phyloP scores from a whole-genome alignment of 2,329 filamentous ascomycete genomes.

The Neofusicoccum kwambonambiense region DNA sequence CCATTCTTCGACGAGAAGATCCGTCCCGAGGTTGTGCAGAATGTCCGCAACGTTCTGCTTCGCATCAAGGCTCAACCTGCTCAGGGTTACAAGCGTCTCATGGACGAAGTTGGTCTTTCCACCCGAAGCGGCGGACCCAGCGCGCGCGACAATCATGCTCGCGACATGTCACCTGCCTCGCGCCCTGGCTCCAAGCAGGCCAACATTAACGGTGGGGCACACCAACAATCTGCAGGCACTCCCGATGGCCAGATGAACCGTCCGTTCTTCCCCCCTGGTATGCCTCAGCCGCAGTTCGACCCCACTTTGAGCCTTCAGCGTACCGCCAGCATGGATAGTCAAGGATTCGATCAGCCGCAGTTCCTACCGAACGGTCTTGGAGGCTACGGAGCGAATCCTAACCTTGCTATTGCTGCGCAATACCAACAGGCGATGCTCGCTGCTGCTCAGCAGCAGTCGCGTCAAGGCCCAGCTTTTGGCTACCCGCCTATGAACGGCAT shows the following conservation, averaged over 20 bases:
- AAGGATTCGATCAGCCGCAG: constrained; percentile 42
- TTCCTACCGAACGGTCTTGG: constrained; percentile 39
- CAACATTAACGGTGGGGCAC: constrained; percentile 20
- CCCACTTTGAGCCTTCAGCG: constrained; percentile 43
- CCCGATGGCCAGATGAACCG: constrained; percentile 31
- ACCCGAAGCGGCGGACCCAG: constrained; percentile 45
- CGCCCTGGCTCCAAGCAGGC: constrained; percentile 38
- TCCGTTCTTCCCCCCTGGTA: constrained; percentile 33
- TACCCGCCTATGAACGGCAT: constrained; percentile 17
- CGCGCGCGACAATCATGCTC: constrained; percentile 22
- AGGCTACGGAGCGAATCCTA: constrained; percentile 31
- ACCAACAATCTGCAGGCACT: constrained; percentile 1
- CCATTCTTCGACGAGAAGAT: constrained; percentile 95
- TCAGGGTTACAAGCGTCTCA: constrained; percentile 96
- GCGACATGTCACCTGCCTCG: constrained; percentile 35
- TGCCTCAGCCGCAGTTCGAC: constrained; percentile 36
- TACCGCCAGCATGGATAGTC: constrained; percentile 51
- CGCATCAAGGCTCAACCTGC: constrained; percentile 90
- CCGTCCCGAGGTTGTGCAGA: constrained; percentile 83
- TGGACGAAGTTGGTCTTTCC: constrained; percentile 96
- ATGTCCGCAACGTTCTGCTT: constrained; percentile 82
- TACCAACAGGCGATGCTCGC: constrained; percentile 58
- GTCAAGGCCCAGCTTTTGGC: constrained; percentile 12
- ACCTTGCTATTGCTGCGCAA: constrained; percentile 35
- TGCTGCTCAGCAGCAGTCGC: constrained; percentile 24